phyloP scores from a whole-genome alignment of 1,284 basidiomycete genomes.

The Puccinia triticina region DNA sequence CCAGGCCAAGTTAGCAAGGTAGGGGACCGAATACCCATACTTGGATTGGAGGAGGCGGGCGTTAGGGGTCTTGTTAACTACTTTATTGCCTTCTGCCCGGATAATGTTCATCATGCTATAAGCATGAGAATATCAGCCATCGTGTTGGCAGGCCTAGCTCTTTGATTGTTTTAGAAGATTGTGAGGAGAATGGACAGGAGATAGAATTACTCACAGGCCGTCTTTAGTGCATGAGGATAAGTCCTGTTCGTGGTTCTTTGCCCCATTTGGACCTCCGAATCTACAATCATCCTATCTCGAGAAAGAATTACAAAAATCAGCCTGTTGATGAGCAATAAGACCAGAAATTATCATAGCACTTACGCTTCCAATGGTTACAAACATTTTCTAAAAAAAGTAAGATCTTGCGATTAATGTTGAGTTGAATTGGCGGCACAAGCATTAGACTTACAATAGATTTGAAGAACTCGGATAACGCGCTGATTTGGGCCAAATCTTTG shows the following conservation, averaged over 20 bases:
- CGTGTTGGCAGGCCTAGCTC: too few relatives aligned
- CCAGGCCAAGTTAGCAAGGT: conserved; percentile 43
- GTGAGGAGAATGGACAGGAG: too few relatives aligned
- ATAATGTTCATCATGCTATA: conserved; percentile 50
- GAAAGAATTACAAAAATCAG: not conserved
- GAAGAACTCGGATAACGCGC: conserved; percentile 48
- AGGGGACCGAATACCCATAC: conserved; percentile 43
- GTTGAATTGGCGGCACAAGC: not conserved
- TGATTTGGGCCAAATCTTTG: conserved; percentile 31
- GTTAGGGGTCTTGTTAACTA: conserved; percentile 45
- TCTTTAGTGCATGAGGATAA: conserved; percentile 48
- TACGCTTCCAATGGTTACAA: conserved; percentile 51
- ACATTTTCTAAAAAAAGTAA: conserved; percentile 26
- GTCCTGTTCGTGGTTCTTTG: conserved; percentile 20
- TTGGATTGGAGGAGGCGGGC: conserved; percentile 45
- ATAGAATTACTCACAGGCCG: conserved; percentile 44
- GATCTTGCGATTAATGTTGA: not conserved
- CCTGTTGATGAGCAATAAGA: not conserved
- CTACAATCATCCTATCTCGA: conserved; percentile 43
- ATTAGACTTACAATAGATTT: conserved; percentile 36
- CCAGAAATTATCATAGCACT: not conserved
- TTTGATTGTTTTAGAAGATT: too few relatives aligned
- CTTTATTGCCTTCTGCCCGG: conserved; percentile 43
- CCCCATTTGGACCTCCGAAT: conserved; percentile 46
- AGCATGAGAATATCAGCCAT: not conserved